These are phyloP conservation scores for Fusarium camptoceras DNA, from an alignment of 2,329 filamentous ascomycete genomes.

Conservation along the genomic window DNA sequence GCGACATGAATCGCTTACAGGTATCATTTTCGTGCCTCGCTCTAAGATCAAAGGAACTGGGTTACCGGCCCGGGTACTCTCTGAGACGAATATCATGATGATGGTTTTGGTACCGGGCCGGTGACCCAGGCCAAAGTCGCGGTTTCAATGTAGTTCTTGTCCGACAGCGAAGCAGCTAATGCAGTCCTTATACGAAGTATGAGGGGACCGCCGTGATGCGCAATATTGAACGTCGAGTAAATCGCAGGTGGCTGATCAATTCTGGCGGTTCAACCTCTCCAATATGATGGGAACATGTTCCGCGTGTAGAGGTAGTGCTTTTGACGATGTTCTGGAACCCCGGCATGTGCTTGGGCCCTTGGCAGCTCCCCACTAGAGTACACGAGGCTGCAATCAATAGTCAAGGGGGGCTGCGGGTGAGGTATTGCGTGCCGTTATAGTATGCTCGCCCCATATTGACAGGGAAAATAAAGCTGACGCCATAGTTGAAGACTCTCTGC, in stretches of 20 bases:
- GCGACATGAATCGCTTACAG: background rate
- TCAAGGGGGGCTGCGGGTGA: constrained; percentile 6
- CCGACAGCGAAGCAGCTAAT: constrained; percentile 6
- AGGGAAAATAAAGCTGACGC: background rate
- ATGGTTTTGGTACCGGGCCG: constrained; percentile 31
- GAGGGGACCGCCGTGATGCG: constrained; percentile 35
- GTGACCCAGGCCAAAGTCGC: constrained; percentile 8
- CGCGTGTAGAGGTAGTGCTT: constrained; percentile 24
- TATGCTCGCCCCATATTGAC: background rate
- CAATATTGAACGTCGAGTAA: background rate
- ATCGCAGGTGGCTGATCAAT: constrained; percentile 26
- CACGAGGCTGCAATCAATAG: constrained; percentile 7
- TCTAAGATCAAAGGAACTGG: background rate
- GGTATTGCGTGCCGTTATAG: constrained; percentile 20
- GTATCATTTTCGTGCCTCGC: background rate
- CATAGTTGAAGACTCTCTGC: background rate
- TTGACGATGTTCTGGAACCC: constrained; percentile 45
- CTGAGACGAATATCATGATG: background rate
- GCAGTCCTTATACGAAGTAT: constrained; percentile 26
- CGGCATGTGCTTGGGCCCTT: constrained; percentile 13
- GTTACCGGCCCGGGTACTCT: constrained; percentile 37
- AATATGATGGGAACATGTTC: constrained; percentile 16
- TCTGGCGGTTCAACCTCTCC: constrained; percentile 37
- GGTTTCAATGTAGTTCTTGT: constrained; percentile 8
- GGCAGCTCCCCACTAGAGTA: constrained; percentile 30